Evolutionary conservation across 371 early-diverging fungal genomes (phyloP).

Genomic region (Parasitella parasitica): DNA sequence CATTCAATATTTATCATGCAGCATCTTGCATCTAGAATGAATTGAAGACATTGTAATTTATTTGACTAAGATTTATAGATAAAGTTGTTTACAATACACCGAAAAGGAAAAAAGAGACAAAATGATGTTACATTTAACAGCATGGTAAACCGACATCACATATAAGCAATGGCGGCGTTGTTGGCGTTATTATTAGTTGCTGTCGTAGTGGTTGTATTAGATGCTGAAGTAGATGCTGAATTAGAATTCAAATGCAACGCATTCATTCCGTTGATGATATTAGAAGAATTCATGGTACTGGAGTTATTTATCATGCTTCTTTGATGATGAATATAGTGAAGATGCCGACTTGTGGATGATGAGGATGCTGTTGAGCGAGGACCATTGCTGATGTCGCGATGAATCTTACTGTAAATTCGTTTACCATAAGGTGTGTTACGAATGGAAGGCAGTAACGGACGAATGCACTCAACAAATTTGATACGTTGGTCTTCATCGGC

Average conservation of each 20-base stretch:
- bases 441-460: slow-evolving; percentile 75
- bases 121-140: not conserved
- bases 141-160: not conserved
- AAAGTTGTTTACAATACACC: not conserved
- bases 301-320: not conserved
- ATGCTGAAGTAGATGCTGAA: not conserved
- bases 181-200: not conserved
- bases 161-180: not conserved
- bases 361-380: not conserved
- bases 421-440: slow-evolving; percentile 89
- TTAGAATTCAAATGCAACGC: not conserved
- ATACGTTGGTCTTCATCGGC: slow-evolving; percentile 73
- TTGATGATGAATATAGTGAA: not conserved
- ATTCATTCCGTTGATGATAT: not conserved
- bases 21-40: too few relatives aligned
- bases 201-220: not conserved
- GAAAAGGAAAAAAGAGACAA: not conserved
- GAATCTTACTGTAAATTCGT: slow-evolving; percentile 66
- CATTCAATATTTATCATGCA: too few relatives aligned
- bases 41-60: not conserved
- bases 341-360: not conserved
- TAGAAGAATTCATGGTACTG: not conserved
- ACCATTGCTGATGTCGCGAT: not conserved
- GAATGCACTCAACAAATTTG: slow-evolving; percentile 56
- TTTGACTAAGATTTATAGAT: not conserved